Base-by-base conservation (phyloP, 306 rosid genomes). In the Dryas octopetala region DNA sequence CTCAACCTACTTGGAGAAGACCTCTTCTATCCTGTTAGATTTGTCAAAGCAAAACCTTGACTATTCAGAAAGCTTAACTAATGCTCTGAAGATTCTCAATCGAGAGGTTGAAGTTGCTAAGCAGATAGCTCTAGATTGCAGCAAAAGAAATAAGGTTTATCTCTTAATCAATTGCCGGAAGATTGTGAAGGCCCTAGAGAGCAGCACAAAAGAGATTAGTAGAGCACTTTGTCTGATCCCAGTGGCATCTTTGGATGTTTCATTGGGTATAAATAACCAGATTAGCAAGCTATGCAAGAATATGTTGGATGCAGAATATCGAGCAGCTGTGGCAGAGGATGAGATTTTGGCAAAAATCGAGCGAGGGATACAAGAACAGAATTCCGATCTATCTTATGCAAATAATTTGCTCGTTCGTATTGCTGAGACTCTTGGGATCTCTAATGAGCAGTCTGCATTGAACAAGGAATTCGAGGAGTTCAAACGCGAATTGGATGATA, bases 391-490 rank as follows among this genome's bases (percentile, higher is more conserved):
- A 12, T 80, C 81, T 0, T 54, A 52, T 32, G 80, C 70, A 6
- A 86, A 78, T 69, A 65, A 55, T 55, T 82, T 82, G 87, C 81
- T 89, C 59, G 41, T 68, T 76, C 64, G 62, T 46, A 71, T 84
- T 68, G 83, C 83, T 41, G 85, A 80, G 76, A 80, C 82, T 16
- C 76, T 86, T 74, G 89, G 87, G 71, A 79, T 83, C 75, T 84
- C 91, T 7, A 70, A 43, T 19, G 86, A 81, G 19, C 82, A 83
- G 51, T 67, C 59, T 55, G 76, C 68, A 46, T 55, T 87, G 74
- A 85, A 79, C 77, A 77, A 79, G 78, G 91, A 83, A 62, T 73
- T 85, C 4, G 74, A 83, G 68, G 88, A 85, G 47, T 80, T 86
- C 70, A 86, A 54, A 74, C 63, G 78, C 50, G 89, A 89, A 54